Evolutionary conservation across 2,329 filamentous ascomycete species (phyloP).

Genomic region (Cucurbitaria berberidis): DNA sequence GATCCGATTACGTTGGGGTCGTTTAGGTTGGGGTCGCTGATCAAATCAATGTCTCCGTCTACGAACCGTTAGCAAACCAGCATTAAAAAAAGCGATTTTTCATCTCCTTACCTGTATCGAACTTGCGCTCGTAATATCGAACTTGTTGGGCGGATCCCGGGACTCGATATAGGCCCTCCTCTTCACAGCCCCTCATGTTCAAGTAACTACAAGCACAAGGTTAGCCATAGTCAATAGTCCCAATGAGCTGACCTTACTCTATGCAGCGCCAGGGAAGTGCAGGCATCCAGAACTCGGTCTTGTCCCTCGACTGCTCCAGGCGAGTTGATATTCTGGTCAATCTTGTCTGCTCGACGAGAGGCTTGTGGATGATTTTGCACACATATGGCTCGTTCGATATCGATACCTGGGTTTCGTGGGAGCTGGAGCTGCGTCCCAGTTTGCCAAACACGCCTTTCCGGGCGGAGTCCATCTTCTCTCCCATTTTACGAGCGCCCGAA

Average conservation of each 20-base stretch:
- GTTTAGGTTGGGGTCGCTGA: conserved; percentile 84
- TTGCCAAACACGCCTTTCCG: conserved; percentile 86
- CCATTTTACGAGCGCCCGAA: conserved; percentile 73
- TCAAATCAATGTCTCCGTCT: conserved; percentile 90
- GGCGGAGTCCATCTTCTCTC: conserved; percentile 72
- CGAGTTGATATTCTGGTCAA: conserved; percentile 88
- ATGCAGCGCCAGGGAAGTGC: conserved; percentile 94
- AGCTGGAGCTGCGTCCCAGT: conserved; percentile 71
- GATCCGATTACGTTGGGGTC: conserved; percentile 97
- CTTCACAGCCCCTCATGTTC: conserved; percentile 92
- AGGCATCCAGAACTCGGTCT: conserved; percentile 99
- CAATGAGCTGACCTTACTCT: conserved; percentile 63
- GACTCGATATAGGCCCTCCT: conserved; percentile 91
- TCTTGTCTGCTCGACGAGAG: conserved; percentile 87
- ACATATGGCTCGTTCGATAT: conserved; percentile 81
- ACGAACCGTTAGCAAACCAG: conserved; percentile 14
- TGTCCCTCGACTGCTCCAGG: conserved; percentile 85
- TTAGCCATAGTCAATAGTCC: conserved; percentile 6
- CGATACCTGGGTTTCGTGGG: conserved; percentile 68
- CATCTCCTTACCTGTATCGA: conserved; percentile 73
- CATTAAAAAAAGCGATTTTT: neutral
- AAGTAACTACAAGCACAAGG: conserved; percentile 65
- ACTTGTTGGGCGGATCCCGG: conserved; percentile 90
- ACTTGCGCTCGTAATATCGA: conserved; percentile 90
- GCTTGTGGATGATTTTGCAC: conserved; percentile 82